Conservation (phyloP, 108 stramenopile genomes). For the Cyclotella sp. region DNA sequence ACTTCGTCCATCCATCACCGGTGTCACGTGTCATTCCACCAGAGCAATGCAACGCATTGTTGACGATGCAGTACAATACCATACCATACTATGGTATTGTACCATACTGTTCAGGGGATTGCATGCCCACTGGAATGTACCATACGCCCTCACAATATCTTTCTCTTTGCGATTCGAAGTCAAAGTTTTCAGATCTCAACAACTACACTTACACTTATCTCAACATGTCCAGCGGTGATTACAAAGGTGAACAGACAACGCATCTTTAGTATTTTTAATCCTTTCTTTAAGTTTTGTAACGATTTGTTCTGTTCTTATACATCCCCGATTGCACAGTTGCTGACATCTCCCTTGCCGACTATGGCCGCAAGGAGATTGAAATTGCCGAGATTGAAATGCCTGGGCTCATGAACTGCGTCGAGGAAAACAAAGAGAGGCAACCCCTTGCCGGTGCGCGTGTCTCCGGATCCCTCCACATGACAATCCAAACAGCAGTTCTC, state of each 20-base stretch:
- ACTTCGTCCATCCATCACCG: background rate
- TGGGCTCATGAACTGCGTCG: constrained; percentile 98
- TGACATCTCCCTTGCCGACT: constrained; percentile 99
- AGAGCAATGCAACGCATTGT: background rate
- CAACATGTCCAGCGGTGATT: constrained; percentile 97
- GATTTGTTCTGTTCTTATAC: background rate
- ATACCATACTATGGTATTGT: no score
- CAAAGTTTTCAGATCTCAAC: background rate
- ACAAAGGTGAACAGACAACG: constrained; percentile 56
- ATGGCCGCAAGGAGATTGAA: constrained; percentile 99
- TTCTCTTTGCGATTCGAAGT: background rate
- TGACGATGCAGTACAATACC: background rate
- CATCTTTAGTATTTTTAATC: background rate
- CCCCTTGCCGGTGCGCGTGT: constrained; percentile 93
- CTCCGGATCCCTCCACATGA: constrained; percentile 99
- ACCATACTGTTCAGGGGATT: background rate
- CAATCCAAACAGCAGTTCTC: constrained; percentile 99
- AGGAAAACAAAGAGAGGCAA: constrained; percentile 84
- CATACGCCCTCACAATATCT: background rate
- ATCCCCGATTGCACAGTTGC: constrained; percentile 66
- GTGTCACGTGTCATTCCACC: background rate
- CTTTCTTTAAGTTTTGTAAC: background rate
- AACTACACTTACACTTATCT: background rate
- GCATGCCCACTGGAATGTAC: background rate
- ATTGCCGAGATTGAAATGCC: constrained; percentile 99